Percentiles rank a stretch among this genome's conserved stretches.
phyloP scores from a whole-genome alignment of 2,329 filamentous ascomycete genomes.

The Botryotinia narcissicola region DNA sequence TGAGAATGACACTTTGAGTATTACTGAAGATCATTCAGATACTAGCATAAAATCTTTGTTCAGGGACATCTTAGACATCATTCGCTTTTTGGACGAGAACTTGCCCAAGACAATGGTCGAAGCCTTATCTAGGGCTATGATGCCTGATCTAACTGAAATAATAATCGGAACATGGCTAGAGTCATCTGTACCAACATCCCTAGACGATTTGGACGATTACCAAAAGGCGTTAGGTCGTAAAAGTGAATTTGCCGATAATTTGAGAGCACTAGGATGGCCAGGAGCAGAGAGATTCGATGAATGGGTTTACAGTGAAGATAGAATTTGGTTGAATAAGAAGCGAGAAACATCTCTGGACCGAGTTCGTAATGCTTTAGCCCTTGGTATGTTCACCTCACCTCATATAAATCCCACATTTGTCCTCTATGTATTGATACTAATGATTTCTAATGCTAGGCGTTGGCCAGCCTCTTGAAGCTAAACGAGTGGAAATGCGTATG shows the following conservation, averaged over 20 bases:
- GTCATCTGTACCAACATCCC: constrained; percentile 69
- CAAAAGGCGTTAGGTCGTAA: constrained; percentile 66
- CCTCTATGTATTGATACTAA: not conserved
- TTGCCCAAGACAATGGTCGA: constrained; percentile 55
- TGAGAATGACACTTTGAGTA: constrained; percentile 45
- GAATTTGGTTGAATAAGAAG: constrained; percentile 82
- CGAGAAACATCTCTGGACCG: constrained; percentile 75
- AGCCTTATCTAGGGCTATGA: constrained; percentile 65
- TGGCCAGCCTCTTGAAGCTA: constrained; percentile 66
- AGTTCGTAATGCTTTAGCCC: constrained; percentile 66
- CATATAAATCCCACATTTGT: too few relatives aligned
- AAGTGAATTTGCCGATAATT: constrained; percentile 58
- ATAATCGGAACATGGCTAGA: constrained; percentile 75
- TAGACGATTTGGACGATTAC: constrained; percentile 69
- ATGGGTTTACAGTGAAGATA: constrained; percentile 78
- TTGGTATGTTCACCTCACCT: constrained; percentile 27
- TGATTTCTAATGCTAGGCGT: constrained; percentile 49
- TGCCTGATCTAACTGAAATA: constrained; percentile 65
- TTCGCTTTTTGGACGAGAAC: constrained; percentile 51
- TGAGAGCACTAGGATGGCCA: constrained; percentile 63
- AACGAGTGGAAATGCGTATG: constrained; percentile 80
- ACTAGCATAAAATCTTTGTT: constrained; percentile 51
- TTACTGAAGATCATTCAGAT: constrained; percentile 45
- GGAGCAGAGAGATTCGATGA: constrained; percentile 63
- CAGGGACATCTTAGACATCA: constrained; percentile 50